Evolutionary conservation across 2,329 filamentous ascomycete species (phyloP).

Genomic region (Saccharata proteae): DNA sequence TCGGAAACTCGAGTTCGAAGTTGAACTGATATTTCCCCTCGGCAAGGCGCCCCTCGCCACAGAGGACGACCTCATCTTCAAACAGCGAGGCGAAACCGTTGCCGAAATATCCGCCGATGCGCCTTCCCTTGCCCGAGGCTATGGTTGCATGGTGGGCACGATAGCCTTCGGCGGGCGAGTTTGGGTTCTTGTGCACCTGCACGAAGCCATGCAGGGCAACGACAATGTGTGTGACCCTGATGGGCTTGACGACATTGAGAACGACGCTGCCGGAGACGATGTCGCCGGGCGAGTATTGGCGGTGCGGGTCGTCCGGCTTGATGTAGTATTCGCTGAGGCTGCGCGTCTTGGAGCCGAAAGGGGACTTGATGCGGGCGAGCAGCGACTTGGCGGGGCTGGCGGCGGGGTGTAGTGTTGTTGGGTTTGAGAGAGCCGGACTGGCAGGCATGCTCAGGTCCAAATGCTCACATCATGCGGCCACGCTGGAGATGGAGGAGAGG

Average conservation of each 20-base stretch:
- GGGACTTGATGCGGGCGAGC: constrained; percentile 44
- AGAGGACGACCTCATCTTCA: constrained; percentile 69
- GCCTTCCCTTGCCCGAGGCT: constrained; percentile 42
- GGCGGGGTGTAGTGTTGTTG: constrained; percentile 5
- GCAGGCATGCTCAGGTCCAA: constrained; percentile 9
- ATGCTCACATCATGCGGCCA: constrained; percentile 9
- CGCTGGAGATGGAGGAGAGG: constrained; percentile 1
- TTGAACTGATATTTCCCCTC: constrained; percentile 69
- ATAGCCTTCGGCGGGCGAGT: constrained; percentile 44
- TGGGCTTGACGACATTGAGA: constrained; percentile 59
- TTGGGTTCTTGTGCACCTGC: constrained; percentile 62
- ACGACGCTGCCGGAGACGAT: constrained; percentile 61
- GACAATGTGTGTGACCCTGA: constrained; percentile 68
- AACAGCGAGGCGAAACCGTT: constrained; percentile 73
- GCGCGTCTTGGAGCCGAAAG: constrained; percentile 44
- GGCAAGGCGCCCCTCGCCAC: constrained; percentile 63
- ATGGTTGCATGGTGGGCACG: constrained; percentile 37
- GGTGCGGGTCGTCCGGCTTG: constrained; percentile 63
- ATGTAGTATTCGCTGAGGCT: constrained; percentile 70
- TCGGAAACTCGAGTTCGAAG: constrained; percentile 60
- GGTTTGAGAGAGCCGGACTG: constrained; percentile 8
- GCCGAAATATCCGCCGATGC: constrained; percentile 48
- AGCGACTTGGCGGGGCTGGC: constrained; percentile 20
- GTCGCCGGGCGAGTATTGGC: constrained; percentile 64
- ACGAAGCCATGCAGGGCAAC: constrained; percentile 69